Evolutionary conservation across 805 yeast genomes (phyloP).

Genomic region (Candida endomychidarum): DNA sequence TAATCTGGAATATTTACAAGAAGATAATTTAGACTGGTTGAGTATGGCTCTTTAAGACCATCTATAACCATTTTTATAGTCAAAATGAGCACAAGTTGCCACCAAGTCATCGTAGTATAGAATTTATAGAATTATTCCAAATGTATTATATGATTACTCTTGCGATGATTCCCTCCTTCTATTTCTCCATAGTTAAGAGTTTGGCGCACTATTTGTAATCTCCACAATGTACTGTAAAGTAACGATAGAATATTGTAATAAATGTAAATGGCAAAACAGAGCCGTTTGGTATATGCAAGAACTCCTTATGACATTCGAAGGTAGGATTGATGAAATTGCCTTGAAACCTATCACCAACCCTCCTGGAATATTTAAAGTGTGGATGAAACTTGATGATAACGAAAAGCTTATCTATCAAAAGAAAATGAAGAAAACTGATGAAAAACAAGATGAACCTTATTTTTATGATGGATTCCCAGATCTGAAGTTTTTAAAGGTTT

Average conservation of each 20-base stretch:
- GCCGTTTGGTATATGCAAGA: conserved; percentile 90
- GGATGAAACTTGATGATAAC: conserved; percentile 10
- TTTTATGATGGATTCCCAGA: conserved; percentile 81
- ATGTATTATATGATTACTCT: too few species aligned
- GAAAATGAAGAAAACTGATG: conserved; percentile 40
- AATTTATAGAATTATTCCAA: conserved; percentile 7
- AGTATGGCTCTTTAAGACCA: conserved; percentile 29
- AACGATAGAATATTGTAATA: conserved; percentile 71
- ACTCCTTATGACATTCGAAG: conserved; percentile 77
- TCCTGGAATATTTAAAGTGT: conserved; percentile 27
- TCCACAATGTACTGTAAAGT: conserved; percentile 23
- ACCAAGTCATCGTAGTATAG: too few species aligned
- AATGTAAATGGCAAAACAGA: conserved; percentile 85
- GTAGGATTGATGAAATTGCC: conserved; percentile 45
- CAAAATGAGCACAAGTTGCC: too few species aligned
- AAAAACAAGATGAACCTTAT: conserved; percentile 26
- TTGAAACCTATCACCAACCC: conserved; percentile 23
- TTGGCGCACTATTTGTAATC: too few species aligned
- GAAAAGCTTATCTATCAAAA: conserved; percentile 48
- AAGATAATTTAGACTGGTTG: conserved; percentile 29
- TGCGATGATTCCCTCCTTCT: too few species aligned
- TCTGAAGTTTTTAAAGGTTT: conserved; percentile 70
- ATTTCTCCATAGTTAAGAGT: too few species aligned
- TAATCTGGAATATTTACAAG: conserved; percentile 17
- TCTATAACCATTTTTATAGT: too few species aligned